A percentile compares a stretch with the other conserved stretches of the same genome.
These are phyloP conservation scores for Aristolochia californica DNA, from an alignment of 164 flowering plant genomes.

Conservation along the genomic window DNA sequence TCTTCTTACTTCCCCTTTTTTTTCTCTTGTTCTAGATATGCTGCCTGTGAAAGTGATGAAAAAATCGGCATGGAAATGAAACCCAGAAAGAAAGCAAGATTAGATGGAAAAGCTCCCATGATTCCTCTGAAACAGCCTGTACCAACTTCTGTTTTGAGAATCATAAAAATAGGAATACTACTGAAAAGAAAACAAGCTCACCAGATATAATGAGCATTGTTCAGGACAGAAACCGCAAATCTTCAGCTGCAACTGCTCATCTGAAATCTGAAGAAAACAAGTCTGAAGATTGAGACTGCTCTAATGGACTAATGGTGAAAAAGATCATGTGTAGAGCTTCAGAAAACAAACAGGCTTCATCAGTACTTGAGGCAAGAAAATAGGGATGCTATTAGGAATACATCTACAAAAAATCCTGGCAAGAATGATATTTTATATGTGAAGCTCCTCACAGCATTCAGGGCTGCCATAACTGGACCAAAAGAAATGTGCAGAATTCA, in stretches of 20 bases:
- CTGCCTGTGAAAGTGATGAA: constrained; percentile 13
- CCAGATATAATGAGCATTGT: constrained; percentile 62
- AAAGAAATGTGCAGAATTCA: constrained; percentile 5
- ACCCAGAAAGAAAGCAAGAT: constrained; percentile 38
- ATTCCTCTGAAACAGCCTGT: constrained; percentile 3
- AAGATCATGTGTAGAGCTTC: constrained; percentile 73
- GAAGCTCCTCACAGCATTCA: constrained; percentile 82
- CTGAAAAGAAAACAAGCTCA: constrained; percentile 17
- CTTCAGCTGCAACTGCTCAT: constrained; percentile 15
- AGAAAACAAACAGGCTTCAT: constrained; percentile 52
- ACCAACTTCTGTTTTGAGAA: constrained; percentile 9
- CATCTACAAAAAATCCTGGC: constrained; percentile 36
- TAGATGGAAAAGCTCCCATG: constrained; percentile 16
- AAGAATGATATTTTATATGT: constrained; percentile 52
- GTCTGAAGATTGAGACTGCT: constrained; percentile 31
- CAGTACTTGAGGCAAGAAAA: constrained; percentile 68
- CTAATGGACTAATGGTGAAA: constrained; percentile 66
- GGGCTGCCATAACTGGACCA: constrained; percentile 63
- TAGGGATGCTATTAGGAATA: constrained; percentile 71
- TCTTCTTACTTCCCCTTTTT: constrained; percentile 2
- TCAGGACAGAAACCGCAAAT: constrained; percentile 26
- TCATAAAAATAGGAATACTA: constrained; percentile 14
- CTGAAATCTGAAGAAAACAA: constrained; percentile 15
- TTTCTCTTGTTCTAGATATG: constrained; percentile 2
- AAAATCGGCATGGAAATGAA: constrained; percentile 16